Base-by-base conservation (phyloP, 2,329 filamentous ascomycete species). In the Nemania sp. region DNA sequence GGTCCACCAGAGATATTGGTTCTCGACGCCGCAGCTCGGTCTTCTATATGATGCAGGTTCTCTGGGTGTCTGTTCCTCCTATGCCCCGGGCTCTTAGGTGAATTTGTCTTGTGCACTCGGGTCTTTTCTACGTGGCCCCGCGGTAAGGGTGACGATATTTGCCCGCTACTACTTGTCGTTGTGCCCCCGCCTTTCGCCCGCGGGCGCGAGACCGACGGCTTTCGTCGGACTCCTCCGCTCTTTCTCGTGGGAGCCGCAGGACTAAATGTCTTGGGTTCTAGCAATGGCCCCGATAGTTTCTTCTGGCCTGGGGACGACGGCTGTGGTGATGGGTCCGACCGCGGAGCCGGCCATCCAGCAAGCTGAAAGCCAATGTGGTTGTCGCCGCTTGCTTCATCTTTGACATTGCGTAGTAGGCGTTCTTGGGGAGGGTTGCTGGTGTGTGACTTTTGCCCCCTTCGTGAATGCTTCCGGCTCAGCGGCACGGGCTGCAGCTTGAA, bases 401-500 rank as follows among this genome's bases (percentile, higher is more conserved):
- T 29, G 24, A 5, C n/a, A 22, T 20, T 52, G 13, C 20, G 24
- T 27, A 10, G 49, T 18, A 26, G 49, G 49, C 18, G 22, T 26
- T 11, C 43, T 35, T 38, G 32, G 22, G 26, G 26, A 7, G 41
- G 20, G 18, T 24, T 27, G 41, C 35, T 22, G 8, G 24, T 20
- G 1, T 56, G 38, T 13, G 32, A 8, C 20, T 22, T 24, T 18
- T 10, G 54, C 20, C 11, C 52, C 20, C 54, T 51, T 8, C 41
- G 49, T 22, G 54, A 18, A 5, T 53, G 29, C 35, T 61, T 67
- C 15, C 62, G 51, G n/a, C 70, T 62, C 10, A 10, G 22, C 32
- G 75, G 73, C 45, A 68, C 70, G 6, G 73, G 66, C 56, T 73
- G 70, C 20, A 76, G 69, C 63, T 63, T 72, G 65, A 76, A 76